Percentiles rank a stretch among this genome's conserved stretches.
These are phyloP conservation scores for Stephania cephalantha DNA, from an alignment of 164 flowering plant genomes.

Conservation along the genomic window DNA sequence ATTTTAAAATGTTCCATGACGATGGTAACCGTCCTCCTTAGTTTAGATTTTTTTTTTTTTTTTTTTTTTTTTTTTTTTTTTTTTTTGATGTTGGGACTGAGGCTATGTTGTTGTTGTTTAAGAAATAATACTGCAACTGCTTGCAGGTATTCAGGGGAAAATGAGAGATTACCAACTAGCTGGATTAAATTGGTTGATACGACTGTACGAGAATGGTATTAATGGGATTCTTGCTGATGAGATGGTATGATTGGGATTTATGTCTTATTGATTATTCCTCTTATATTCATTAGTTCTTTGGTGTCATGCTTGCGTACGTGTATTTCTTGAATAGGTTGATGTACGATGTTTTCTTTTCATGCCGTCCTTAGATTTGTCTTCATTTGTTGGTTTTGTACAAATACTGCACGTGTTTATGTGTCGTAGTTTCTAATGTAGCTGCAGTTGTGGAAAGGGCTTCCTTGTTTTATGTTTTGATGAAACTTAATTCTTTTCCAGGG, in stretches of 20 bases:
- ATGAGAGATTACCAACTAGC: conserved; percentile 99
- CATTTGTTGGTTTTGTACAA: background rate
- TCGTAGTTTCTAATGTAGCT: background rate
- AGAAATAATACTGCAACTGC: conserved; percentile 5
- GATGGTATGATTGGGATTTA: background rate
- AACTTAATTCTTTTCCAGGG: conserved; percentile 47
- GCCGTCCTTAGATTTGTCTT: background rate
- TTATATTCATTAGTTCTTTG: background rate
- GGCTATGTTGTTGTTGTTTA: no score
- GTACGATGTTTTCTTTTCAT: background rate
- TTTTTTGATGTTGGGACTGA: no score
- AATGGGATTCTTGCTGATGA: conserved; percentile 92
- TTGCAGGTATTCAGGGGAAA: conserved; percentile 93
- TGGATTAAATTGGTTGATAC: conserved; percentile 93
- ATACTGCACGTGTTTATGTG: background rate
- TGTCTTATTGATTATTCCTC: background rate
- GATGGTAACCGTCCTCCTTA: no score
- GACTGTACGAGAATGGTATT: conserved; percentile 97
- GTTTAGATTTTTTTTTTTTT: no score
- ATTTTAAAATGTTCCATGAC: no score
- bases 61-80: no score
- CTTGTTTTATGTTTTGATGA: background rate
- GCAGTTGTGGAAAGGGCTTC: background rate
- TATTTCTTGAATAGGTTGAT: background rate
- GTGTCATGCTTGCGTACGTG: background rate